phyloP scores from a whole-genome alignment of 1,284 basidiomycete genomes.

The Ustilago nuda region DNA sequence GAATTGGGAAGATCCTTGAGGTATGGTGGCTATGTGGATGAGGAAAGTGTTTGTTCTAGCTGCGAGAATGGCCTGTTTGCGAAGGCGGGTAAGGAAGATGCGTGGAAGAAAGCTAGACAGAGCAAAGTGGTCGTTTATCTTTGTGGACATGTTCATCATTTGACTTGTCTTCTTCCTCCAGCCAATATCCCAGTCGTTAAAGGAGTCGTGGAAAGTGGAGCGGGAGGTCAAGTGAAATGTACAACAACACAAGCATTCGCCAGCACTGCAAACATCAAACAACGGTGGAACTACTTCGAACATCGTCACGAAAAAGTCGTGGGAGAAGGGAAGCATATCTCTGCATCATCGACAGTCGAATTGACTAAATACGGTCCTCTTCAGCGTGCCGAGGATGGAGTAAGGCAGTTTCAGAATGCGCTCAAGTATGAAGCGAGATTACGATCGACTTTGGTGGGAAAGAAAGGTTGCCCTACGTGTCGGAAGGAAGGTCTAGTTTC shows the following conservation, averaged over 20 bases:
- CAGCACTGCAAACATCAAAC: conserved; percentile 17
- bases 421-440: conserved; percentile 48
- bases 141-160: conserved; percentile 62
- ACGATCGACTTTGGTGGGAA: conserved; percentile 26
- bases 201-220: neutral
- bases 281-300: conserved; percentile 27
- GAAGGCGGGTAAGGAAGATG: conserved; percentile 12
- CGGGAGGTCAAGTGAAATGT: conserved; percentile 14
- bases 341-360: conserved; percentile 7
- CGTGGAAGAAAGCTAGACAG: conserved; percentile 18
- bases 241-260: conserved; percentile 47
- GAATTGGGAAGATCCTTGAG: conserved; percentile 46
- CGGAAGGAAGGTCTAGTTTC: conserved; percentile 22
- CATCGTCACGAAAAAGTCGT: conserved; percentile 6
- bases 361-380: conserved; percentile 39
- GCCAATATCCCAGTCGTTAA: conserved; percentile 30
- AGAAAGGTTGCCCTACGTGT: conserved; percentile 44
- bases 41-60: conserved; percentile 39
- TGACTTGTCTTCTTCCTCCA: conserved; percentile 46
- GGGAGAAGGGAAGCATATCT: conserved; percentile 12
- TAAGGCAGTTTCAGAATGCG: conserved; percentile 28
- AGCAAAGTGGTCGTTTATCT: conserved; percentile 56
- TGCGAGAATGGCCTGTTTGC: conserved; percentile 49
- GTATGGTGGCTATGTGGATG: conserved; percentile 54
- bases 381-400: conserved; percentile 23